phyloP scores from a whole-genome alignment of 768 basidiomycete genomes.

The Krasilnikovozyma curviuscula region DNA sequence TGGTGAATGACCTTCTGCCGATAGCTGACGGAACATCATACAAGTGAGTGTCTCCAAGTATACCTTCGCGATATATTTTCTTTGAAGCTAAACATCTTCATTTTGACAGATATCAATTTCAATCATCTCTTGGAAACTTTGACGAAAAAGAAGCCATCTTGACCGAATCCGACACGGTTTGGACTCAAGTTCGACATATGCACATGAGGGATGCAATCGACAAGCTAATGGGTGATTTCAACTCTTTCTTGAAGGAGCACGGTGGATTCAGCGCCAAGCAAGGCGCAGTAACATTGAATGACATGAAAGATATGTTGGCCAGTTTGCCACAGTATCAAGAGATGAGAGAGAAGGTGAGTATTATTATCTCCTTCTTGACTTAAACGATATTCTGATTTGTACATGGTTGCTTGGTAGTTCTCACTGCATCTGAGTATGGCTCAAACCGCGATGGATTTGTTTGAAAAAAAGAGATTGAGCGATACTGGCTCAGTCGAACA shows the following conservation, averaged over 20 bases:
- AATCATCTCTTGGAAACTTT: conserved; percentile 58
- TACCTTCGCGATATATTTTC: neutral
- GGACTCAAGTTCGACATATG: conserved; percentile 84
- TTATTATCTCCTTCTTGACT: neutral
- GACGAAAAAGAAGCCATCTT: conserved; percentile 80
- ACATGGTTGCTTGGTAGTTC: conserved; percentile 37
- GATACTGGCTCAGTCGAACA: conserved; percentile 77
- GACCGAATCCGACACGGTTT: conserved; percentile 72
- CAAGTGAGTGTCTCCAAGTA: conserved; percentile 37
- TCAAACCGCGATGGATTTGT: conserved; percentile 86
- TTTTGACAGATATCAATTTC: conserved; percentile 63
- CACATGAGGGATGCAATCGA: conserved; percentile 98
- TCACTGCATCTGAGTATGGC: conserved; percentile 95
- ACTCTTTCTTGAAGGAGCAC: conserved; percentile 80
- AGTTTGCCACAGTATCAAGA: conserved; percentile 85
- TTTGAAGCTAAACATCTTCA: neutral
- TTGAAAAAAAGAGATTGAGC: conserved; percentile 69
- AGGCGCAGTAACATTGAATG: conserved; percentile 70
- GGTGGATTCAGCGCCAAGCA: conserved; percentile 72
- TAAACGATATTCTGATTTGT: neutral
- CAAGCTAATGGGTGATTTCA: conserved; percentile 89
- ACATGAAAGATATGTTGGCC: conserved; percentile 99
- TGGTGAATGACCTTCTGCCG: conserved; percentile 83
- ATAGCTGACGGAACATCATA: conserved; percentile 74
- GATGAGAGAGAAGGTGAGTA: conserved; percentile 66